Conservation (phyloP, 208 protist species). For the Leishmania braziliensis region DNA sequence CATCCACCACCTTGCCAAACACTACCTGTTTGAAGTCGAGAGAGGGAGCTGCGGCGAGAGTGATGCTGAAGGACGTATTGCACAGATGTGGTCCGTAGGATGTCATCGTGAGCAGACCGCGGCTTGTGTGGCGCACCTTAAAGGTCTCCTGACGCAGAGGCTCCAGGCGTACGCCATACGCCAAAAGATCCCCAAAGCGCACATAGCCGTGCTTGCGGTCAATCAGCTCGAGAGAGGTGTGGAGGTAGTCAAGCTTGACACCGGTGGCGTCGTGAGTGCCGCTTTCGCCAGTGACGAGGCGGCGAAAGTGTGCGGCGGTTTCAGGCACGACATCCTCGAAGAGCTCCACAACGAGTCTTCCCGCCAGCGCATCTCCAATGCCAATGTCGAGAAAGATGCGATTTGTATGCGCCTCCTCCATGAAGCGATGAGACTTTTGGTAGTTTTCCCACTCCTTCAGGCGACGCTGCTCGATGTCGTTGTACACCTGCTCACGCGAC, state of each 20-base stretch:
- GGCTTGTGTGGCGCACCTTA: slow-evolving; percentile 74
- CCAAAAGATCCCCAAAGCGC: slow-evolving; percentile 43
- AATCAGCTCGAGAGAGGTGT: slow-evolving; percentile 62
- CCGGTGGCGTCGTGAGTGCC: slow-evolving; percentile 57
- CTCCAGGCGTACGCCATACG: slow-evolving; percentile 52
- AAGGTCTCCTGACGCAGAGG: slow-evolving; percentile 90
- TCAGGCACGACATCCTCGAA: slow-evolving; percentile 85
- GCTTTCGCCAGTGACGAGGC: slow-evolving; percentile 75
- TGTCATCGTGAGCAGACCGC: slow-evolving; percentile 90
- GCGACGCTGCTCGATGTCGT: slow-evolving; percentile 80
- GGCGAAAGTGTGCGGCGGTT: slow-evolving; percentile 90
- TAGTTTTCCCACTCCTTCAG: slow-evolving; percentile 92
- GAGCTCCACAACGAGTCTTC: slow-evolving; percentile 89
- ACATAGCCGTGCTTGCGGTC: slow-evolving; percentile 45
- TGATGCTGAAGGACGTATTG: slow-evolving; percentile 79
- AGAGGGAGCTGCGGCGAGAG: slow-evolving; percentile 53
- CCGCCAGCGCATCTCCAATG: slow-evolving; percentile 70
- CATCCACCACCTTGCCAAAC: slow-evolving; percentile 93
- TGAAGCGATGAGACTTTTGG: slow-evolving; percentile 71
- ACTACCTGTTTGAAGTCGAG: slow-evolving; percentile 95
- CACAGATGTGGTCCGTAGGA: slow-evolving; percentile 74
- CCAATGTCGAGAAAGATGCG: slow-evolving; percentile 84
- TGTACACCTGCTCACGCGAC: slow-evolving; percentile 41
- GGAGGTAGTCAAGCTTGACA: slow-evolving; percentile 79
- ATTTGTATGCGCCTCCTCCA: slow-evolving; percentile 72